These are phyloP conservation scores for Pulveroboletus sp. DNA, from an alignment of 768 basidiomycete species.

Conservation along the genomic window DNA sequence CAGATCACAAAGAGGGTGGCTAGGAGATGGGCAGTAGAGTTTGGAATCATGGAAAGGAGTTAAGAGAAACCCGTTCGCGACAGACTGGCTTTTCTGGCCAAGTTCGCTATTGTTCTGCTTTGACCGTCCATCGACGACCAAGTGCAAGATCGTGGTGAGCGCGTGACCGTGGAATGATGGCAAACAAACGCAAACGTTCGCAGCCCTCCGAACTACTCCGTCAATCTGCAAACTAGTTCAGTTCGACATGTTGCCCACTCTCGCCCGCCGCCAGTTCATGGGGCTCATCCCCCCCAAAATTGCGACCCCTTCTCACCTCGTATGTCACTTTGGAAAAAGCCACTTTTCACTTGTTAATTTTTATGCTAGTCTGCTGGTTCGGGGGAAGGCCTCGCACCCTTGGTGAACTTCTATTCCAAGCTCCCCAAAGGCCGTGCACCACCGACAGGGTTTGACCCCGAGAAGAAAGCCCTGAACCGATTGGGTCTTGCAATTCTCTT, in stretches of 20 bases:
- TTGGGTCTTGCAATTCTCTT: constrained; percentile 60
- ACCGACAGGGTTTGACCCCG: constrained; percentile 61
- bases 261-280: constrained; percentile 79
- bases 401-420: constrained; percentile 96
- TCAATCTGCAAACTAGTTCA: not conserved
- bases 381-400: constrained; percentile 73
- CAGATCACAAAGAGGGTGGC: constrained; percentile 55
- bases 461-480: constrained; percentile 67
- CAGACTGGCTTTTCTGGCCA: constrained; percentile 12
- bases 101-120: constrained; percentile 13
- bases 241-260: constrained; percentile 71
- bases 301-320: constrained; percentile 85
- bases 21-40: constrained; percentile 45
- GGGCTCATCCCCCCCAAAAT: constrained; percentile 93
- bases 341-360: not conserved
- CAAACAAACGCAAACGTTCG: constrained; percentile 18
- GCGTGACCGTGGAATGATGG: constrained; percentile 16
- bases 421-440: constrained; percentile 86
- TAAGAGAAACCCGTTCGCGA: constrained; percentile 8
- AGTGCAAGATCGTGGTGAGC: constrained; percentile 4
- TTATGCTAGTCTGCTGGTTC: constrained; percentile 67
- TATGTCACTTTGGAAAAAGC: constrained; percentile 29
- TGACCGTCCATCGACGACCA: too few species aligned
- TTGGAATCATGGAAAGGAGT: constrained; percentile 24
- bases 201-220: constrained; percentile 23